Conservation (phyloP, 306 rosid genomes). For the Castanea mollissima region DNA sequence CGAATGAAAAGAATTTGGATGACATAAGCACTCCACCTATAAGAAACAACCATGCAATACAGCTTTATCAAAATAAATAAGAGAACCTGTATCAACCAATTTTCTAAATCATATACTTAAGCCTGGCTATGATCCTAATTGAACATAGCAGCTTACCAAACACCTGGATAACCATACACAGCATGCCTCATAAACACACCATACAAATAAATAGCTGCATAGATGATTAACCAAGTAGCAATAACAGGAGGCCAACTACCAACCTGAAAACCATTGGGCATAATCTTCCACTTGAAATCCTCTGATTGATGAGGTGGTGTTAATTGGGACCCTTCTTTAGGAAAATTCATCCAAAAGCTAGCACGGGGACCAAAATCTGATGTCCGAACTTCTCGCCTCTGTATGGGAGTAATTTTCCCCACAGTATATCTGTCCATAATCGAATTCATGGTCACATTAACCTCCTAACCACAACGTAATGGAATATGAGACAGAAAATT, state of each 20-base stretch:
- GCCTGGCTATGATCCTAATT: not conserved
- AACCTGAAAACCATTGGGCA: conserved; percentile 99
- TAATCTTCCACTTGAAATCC: conserved; percentile 98
- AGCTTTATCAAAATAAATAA: not conserved
- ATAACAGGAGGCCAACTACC: conserved; percentile 21
- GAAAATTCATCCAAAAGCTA: conserved; percentile 99
- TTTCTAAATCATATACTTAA: not conserved
- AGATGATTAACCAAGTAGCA: conserved; percentile 11
- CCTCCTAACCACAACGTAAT: conserved; percentile 28
- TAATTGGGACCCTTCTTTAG: conserved; percentile 90
- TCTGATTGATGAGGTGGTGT: conserved; percentile 97
- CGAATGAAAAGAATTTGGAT: not conserved
- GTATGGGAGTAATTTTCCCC: conserved; percentile 97
- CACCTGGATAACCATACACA: conserved; percentile 11
- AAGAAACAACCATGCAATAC: not conserved
- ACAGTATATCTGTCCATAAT: conserved; percentile 88
- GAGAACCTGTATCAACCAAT: not conserved
- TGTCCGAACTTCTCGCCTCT: conserved; percentile 85
- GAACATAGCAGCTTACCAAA: not conserved
- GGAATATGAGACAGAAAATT: conserved; percentile 4
- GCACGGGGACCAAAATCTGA: conserved; percentile 96
- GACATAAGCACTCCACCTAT: not conserved
- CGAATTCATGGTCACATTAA: conserved; percentile 33
- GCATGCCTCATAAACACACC: conserved; percentile 21
- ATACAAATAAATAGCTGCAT: conserved; percentile 9